Evolutionary conservation across 306 rosid genomes (phyloP).

Genomic region (Acmispon strigosus): DNA sequence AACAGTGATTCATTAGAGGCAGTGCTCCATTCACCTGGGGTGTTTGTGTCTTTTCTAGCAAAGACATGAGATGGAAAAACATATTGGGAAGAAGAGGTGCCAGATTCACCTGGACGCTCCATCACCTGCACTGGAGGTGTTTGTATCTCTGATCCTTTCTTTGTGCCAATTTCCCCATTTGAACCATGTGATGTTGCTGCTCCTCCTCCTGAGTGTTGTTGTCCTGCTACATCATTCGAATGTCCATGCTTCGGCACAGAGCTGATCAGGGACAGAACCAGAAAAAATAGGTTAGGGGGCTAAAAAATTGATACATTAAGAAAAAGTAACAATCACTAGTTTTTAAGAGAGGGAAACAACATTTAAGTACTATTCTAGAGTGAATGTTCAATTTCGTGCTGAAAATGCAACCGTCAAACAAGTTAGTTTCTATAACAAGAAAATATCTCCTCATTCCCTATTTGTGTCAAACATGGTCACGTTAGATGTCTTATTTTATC

Average conservation of each 20-base stretch:
- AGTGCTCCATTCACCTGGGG: conserved; percentile 68
- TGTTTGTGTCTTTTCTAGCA: conserved; percentile 43
- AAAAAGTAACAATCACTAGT: no score
- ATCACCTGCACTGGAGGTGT: conserved; percentile 59
- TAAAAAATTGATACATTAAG: no score
- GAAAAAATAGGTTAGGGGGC: no score
- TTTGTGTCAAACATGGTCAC: no score
- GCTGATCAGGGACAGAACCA: not conserved
- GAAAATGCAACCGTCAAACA: no score
- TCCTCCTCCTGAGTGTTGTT: not conserved
- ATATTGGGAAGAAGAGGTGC: conserved; percentile 25
- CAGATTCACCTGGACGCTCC: conserved; percentile 47
- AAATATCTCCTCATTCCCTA: no score
- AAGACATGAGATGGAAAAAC: conserved; percentile 73
- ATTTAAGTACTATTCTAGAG: no score
- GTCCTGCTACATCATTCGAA: not conserved
- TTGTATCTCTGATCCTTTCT: conserved; percentile 29
- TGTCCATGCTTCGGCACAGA: conserved; percentile 13
- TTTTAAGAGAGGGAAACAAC: no score
- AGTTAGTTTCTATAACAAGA: no score
- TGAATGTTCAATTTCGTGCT: no score
- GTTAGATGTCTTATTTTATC: no score
- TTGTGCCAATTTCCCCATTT: conserved; percentile 1
- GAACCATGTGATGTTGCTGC: not conserved
- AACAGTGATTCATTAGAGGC: conserved; percentile 80